These are phyloP conservation scores for Solanum infundibuliforme DNA, from an alignment of 257 asterid species.

Conservation along the genomic window DNA sequence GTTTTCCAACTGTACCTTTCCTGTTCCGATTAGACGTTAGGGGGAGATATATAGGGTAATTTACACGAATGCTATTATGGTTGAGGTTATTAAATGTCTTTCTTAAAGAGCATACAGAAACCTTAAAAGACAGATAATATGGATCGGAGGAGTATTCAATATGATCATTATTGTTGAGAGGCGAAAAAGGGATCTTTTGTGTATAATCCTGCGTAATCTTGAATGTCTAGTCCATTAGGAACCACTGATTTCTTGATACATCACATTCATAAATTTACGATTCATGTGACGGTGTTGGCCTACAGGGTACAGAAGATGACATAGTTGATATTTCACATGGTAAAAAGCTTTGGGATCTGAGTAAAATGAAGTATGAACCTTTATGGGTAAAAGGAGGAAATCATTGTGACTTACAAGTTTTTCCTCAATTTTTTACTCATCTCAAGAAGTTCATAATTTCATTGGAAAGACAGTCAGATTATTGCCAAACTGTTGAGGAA, in stretches of 20 bases:
- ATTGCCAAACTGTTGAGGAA: background rate
- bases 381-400: conserved; percentile 8
- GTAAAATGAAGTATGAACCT: conserved; percentile 4
- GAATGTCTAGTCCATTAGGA: background rate
- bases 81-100: background rate
- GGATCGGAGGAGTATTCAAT: background rate
- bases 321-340: conserved; percentile 9
- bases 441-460: conserved; percentile 2
- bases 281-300: background rate
- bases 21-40: background rate
- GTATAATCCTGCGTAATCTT: background rate
- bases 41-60: background rate
- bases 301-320: conserved; percentile 8
- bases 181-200: background rate
- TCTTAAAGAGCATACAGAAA: background rate
- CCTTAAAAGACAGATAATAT: background rate
- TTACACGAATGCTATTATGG: background rate
- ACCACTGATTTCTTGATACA: background rate
- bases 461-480: background rate
- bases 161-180: background rate
- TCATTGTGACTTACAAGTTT: conserved; percentile 1
- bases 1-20: background rate
- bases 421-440: conserved; percentile 1
- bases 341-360: conserved; percentile 1
- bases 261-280: background rate